These are phyloP conservation scores for Scheffersomyces stambukii DNA, from an alignment of 1,139 yeast species.

Conservation along the genomic window DNA sequence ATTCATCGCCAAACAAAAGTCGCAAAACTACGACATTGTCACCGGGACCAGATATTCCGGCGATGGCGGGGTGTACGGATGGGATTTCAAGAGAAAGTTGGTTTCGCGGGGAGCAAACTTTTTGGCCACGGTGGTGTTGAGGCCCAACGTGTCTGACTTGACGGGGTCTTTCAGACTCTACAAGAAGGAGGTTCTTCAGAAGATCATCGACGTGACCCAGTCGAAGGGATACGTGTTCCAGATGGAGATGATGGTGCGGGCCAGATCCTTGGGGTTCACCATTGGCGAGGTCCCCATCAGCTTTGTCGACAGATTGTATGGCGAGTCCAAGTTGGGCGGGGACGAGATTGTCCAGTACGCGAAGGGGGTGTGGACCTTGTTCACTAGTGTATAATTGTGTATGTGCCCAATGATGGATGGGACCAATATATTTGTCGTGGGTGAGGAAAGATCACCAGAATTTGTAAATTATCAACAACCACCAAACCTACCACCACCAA, in stretches of 20 bases:
- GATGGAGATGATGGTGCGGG: slow-evolving; percentile 89
- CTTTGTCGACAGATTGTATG: slow-evolving; percentile 77
- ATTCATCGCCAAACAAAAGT: slow-evolving; percentile 66
- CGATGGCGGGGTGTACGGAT: slow-evolving; percentile 79
- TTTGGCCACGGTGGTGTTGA: slow-evolving; percentile 65
- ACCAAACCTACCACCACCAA: neutral
- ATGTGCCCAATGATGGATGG: too few relatives aligned
- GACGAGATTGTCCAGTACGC: slow-evolving; percentile 77
- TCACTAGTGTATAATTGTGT: slow-evolving; percentile 61
- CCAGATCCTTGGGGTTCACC: slow-evolving; percentile 63
- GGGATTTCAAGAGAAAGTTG: slow-evolving; percentile 80
- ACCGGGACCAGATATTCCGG: slow-evolving; percentile 87
- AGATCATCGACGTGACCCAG: slow-evolving; percentile 65
- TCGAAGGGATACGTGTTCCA: slow-evolving; percentile 84
- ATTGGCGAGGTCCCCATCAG: slow-evolving; percentile 80
- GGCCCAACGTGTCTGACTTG: slow-evolving; percentile 72
- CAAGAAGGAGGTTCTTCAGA: slow-evolving; percentile 64
- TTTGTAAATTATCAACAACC: neutral
- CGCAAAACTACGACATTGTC: slow-evolving; percentile 65
- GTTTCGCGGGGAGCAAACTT: slow-evolving; percentile 82
- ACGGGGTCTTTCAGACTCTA: slow-evolving; percentile 79
- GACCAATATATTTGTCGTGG: neutral
- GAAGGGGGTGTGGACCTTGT: slow-evolving; percentile 70
- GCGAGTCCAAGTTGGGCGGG: slow-evolving; percentile 79
- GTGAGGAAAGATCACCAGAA: neutral